Conservation (phyloP, 768 basidiomycete species). For the Boletales sp. region DNA sequence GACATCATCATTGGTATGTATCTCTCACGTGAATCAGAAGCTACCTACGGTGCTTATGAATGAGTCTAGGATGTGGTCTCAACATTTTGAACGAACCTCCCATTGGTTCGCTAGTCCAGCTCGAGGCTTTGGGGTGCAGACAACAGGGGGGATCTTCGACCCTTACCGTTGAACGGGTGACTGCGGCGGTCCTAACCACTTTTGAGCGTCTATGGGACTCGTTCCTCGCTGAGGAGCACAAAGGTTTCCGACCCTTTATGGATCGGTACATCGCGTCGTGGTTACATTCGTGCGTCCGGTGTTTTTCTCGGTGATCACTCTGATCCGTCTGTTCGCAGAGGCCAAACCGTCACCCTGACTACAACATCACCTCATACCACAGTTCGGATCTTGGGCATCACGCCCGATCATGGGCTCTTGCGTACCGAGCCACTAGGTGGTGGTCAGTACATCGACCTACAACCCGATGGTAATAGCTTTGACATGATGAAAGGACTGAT, state of each 20-base stretch:
- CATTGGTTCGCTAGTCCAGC: conserved; percentile 74
- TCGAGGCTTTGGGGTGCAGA: conserved; percentile 38
- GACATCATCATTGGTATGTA: conserved; percentile 78
- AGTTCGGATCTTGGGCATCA: conserved; percentile 83
- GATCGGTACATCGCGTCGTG: conserved; percentile 75
- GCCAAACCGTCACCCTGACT: conserved; percentile 79
- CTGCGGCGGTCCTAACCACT: conserved; percentile 67
- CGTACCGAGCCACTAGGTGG: conserved; percentile 58
- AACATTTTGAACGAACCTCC: conserved; percentile 84
- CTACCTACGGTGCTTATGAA: neutral
- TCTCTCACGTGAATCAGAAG: neutral
- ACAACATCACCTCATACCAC: conserved; percentile 63
- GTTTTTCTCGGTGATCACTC: neutral
- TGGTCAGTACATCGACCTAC: conserved; percentile 73
- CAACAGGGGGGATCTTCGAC: neutral
- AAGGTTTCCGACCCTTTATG: conserved; percentile 80
- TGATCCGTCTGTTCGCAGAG: conserved; percentile 42
- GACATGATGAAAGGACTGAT: conserved; percentile 92
- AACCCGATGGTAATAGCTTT: conserved; percentile 97
- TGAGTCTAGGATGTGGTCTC: conserved; percentile 72
- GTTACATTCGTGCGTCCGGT: conserved; percentile 81
- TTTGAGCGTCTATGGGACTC: conserved; percentile 78
- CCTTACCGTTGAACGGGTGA: conserved; percentile 69
- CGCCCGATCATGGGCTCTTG: conserved; percentile 81
- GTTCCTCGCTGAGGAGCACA: conserved; percentile 50